Evolutionary conservation across 148 eudicot species (phyloP).

Genomic region (Mesembryanthemum crystallinum): DNA sequence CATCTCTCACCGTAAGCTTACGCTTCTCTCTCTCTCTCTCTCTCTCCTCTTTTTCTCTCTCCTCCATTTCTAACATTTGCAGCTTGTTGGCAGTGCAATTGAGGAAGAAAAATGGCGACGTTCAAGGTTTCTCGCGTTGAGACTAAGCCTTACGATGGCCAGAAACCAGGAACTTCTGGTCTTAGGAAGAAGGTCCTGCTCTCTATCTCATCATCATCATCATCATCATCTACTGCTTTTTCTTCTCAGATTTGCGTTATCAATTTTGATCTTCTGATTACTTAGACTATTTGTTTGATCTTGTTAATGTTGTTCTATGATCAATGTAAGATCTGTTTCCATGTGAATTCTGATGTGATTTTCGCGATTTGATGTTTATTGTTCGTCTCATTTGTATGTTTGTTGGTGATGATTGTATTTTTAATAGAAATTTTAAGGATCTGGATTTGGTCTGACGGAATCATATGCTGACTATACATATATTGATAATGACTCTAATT

Average conservation of each 20-base stretch:
- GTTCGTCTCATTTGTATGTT: not conserved
- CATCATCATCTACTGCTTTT: not conserved
- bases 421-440: not conserved
- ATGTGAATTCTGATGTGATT: not conserved
- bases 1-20: conserved; percentile 6
- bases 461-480: not conserved
- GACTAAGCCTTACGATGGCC: conserved; percentile 73
- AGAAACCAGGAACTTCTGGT: conserved; percentile 95
- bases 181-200: conserved; percentile 39
- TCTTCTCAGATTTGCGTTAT: not conserved
- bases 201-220: not conserved
- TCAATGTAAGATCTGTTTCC: conserved; percentile 8
- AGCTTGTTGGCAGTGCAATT: conserved; percentile 20
- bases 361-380: not conserved
- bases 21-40: not conserved
- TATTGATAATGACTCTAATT: not conserved
- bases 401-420: not conserved
- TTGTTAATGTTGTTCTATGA: not conserved
- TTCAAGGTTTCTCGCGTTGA: conserved; percentile 65
- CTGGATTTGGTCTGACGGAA: not conserved
- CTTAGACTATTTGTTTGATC: not conserved
- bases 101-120: conserved; percentile 46
- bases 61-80: conserved; percentile 10
- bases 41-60: not conserved
- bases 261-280: not conserved